phyloP scores from a whole-genome alignment of 2,329 filamentous ascomycete genomes.

The Cephalotrichum gorgonifer region DNA sequence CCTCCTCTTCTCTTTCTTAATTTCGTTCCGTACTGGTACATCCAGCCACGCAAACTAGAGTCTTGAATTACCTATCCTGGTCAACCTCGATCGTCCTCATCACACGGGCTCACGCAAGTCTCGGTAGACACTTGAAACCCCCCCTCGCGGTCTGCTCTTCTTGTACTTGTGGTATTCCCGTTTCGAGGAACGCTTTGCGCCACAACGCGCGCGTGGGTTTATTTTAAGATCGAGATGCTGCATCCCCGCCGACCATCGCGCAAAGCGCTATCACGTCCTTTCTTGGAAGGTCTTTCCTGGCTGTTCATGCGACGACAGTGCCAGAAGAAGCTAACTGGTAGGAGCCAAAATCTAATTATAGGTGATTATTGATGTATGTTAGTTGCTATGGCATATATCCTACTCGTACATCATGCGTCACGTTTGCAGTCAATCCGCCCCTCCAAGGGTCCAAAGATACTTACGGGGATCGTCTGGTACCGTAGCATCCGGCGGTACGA shows the following conservation, averaged over 20 bases:
- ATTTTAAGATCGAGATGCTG: neutral
- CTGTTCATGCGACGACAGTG: neutral
- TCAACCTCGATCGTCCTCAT: too few species aligned
- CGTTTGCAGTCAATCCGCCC: neutral
- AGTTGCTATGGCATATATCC: too few species aligned
- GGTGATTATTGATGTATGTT: slow-evolving; percentile 3
- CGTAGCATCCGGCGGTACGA: neutral
- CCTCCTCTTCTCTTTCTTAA: too few species aligned
- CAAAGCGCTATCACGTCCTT: neutral
- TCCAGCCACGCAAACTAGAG: too few species aligned
- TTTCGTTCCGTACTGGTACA: too few species aligned
- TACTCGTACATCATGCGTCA: neutral
- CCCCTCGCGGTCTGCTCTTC: too few species aligned
- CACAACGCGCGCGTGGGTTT: neutral
- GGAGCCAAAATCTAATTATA: slow-evolving; percentile 6
- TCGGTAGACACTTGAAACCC: too few species aligned
- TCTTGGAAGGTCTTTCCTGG: neutral
- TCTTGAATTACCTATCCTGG: too few species aligned
- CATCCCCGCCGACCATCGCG: neutral
- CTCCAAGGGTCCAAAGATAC: neutral
- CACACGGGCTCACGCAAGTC: too few species aligned
- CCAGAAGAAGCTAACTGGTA: neutral
- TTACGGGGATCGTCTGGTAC: neutral
- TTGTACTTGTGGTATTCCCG: too few species aligned
- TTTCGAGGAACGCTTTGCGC: too few species aligned